These are phyloP conservation scores for Jimgerdemannia flammicorona DNA, from an alignment of 192 early-diverging fungal genomes.

Conservation along the genomic window DNA sequence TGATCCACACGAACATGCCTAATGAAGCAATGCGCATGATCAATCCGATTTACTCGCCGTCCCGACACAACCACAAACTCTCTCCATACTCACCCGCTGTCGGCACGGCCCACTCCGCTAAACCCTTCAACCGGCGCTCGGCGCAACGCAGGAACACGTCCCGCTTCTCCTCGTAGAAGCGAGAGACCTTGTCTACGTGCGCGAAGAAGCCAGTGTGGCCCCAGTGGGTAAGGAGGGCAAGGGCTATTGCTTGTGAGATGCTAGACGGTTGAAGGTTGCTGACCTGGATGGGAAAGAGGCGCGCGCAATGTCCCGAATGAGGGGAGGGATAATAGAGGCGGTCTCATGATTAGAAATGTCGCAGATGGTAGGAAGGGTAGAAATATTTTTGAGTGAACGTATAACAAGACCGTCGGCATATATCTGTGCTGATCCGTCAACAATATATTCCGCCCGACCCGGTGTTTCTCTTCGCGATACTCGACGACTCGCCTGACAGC, in stretches of 20 bases:
- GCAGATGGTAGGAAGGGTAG: too few species aligned
- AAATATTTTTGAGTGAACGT: too few species aligned
- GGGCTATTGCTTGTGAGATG: slow-evolving; percentile 74
- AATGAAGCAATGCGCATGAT: background rate
- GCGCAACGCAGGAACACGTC: slow-evolving; percentile 64
- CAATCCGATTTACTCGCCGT: too few species aligned
- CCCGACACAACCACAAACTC: too few species aligned
- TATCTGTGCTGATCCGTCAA: too few species aligned
- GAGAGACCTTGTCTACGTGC: slow-evolving; percentile 64
- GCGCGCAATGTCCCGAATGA: too few species aligned
- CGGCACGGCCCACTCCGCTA: slow-evolving; percentile 57
- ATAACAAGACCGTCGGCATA: too few species aligned
- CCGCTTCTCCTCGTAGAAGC: slow-evolving; percentile 70
- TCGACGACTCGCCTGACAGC: too few species aligned
- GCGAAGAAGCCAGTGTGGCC: slow-evolving; percentile 74
- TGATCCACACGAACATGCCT: slow-evolving; percentile 92
- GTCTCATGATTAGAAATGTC: too few species aligned
- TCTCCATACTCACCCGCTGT: slow-evolving; percentile 39
- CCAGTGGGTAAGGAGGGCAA: slow-evolving; percentile 71
- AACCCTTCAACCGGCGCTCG: slow-evolving; percentile 54
- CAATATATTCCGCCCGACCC: too few species aligned
- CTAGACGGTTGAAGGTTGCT: slow-evolving; percentile 83
- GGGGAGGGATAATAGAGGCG: too few species aligned
- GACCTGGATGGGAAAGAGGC: slow-evolving; percentile 41
- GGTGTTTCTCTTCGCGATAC: too few species aligned